These are phyloP conservation scores for Colletotrichum nymphaeae DNA, from an alignment of 2,329 filamentous ascomycete genomes.

Conservation along the genomic window DNA sequence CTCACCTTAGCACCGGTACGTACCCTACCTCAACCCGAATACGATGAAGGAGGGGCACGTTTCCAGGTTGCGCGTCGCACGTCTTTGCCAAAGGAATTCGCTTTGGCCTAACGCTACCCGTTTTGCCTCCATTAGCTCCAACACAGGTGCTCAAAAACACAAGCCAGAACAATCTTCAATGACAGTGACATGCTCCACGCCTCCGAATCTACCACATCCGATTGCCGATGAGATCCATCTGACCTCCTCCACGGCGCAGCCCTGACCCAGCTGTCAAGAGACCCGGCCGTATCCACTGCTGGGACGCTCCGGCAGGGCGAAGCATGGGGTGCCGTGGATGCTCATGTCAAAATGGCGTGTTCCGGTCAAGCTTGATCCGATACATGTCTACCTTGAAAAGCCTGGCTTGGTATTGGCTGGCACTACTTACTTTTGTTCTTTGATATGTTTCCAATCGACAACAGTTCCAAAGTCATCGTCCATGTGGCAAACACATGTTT, in stretches of 20 bases:
- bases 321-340: slow-evolving; percentile 5
- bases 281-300: slow-evolving; percentile 3
- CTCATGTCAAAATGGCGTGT: slow-evolving; percentile 17
- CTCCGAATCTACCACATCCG: slow-evolving; percentile 9
- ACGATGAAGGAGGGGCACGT: slow-evolving; percentile 28
- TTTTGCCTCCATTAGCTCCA: neutral
- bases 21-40: slow-evolving; percentile 28
- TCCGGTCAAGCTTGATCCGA: slow-evolving; percentile 7
- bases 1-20: neutral
- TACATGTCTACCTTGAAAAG: neutral
- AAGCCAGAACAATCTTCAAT: neutral
- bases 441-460: neutral
- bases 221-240: slow-evolving; percentile 34
- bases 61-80: neutral
- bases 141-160: neutral
- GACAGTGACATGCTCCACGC: slow-evolving; percentile 3
- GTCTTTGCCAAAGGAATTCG: neutral
- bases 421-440: too few species aligned
- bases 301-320: neutral
- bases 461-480: neutral
- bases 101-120: neutral
- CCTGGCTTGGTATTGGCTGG: neutral
- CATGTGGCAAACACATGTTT: neutral
- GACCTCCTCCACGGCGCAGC: slow-evolving; percentile 18
- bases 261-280: slow-evolving; percentile 22